These are phyloP conservation scores for Musa troglodytarum DNA, from an alignment of 176 grass and related monocot genomes.

Conservation along the genomic window DNA sequence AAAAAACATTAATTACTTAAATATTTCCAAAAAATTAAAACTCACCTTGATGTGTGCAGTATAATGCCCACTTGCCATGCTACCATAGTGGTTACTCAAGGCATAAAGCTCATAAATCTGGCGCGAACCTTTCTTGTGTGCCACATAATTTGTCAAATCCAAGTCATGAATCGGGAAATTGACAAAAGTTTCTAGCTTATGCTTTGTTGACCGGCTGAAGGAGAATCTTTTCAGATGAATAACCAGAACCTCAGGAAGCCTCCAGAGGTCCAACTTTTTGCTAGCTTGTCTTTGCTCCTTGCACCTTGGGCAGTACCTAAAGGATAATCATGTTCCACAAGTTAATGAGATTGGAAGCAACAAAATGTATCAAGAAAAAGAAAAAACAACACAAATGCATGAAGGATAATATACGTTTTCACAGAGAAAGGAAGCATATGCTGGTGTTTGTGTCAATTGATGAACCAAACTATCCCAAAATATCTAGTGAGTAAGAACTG, in stretches of 20 bases:
- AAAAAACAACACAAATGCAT: not conserved
- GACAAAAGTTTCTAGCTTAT: conserved; percentile 89
- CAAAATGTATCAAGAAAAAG: conserved; percentile 5
- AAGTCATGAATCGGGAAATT: conserved; percentile 92
- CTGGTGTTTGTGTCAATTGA: not conserved
- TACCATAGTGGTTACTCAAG: conserved; percentile 94
- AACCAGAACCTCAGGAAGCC: conserved; percentile 91
- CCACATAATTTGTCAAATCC: conserved; percentile 97
- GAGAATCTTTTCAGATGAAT: conserved; percentile 99
- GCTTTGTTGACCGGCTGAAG: conserved; percentile 87
- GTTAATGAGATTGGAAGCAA: not conserved
- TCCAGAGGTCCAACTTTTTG: conserved; percentile 98
- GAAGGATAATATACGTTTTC: not conserved
- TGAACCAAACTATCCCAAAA: no score
- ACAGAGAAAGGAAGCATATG: not conserved
- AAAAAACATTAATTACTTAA: not conserved
- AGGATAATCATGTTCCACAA: conserved; percentile 28
- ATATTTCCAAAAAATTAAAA: conserved; percentile 10
- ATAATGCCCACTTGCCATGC: conserved; percentile 97
- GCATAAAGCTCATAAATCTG: conserved; percentile 84
- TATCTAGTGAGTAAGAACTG: not conserved
- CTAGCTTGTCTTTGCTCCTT: conserved; percentile 97
- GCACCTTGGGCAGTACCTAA: conserved; percentile 92
- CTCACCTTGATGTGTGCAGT: conserved; percentile 90
- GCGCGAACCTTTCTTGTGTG: conserved; percentile 59